These are phyloP conservation scores for Lachnellula suecica DNA, from an alignment of 2,329 filamentous ascomycete genomes.

Conservation along the genomic window DNA sequence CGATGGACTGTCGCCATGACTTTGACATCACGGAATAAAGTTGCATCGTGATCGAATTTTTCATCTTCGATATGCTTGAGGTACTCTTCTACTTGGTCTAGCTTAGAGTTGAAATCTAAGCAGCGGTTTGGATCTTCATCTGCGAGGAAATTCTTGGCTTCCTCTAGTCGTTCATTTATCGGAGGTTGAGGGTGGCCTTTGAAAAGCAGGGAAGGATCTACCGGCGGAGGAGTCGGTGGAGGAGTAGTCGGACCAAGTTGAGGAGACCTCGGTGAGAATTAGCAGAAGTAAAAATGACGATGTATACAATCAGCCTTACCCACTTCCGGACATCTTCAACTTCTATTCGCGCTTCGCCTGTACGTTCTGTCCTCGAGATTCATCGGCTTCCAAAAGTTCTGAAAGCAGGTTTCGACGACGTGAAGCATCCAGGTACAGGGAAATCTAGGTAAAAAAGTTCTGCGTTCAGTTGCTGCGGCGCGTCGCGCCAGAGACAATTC, in stretches of 20 bases:
- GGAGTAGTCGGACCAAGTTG: background rate
- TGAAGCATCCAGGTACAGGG: background rate
- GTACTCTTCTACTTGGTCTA: conserved; percentile 30
- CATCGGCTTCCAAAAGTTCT: background rate
- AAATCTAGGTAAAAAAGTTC: background rate
- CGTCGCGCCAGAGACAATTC: conserved; percentile 1
- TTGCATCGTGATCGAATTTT: conserved; percentile 7
- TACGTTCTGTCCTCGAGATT: background rate
- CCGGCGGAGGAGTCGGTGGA: background rate
- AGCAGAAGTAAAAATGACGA: too few relatives aligned
- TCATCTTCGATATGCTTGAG: conserved; percentile 18
- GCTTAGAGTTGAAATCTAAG: conserved; percentile 38
- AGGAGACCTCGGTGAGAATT: too few relatives aligned
- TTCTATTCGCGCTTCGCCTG: background rate
- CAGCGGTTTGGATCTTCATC: conserved; percentile 47
- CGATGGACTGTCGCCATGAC: conserved; percentile 23
- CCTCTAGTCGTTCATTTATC: conserved; percentile 32
- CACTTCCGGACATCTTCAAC: background rate
- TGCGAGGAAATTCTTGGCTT: conserved; percentile 45
- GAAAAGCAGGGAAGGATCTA: conserved; percentile 8
- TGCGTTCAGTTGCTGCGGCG: background rate
- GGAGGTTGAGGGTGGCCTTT: conserved; percentile 34
- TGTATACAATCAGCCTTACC: too few relatives aligned
- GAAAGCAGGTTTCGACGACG: background rate
- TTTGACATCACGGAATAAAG: conserved; percentile 22